Evolutionary conservation across 352 stramenopile species (phyloP).

Genomic region (Pythium sukuiense): DNA sequence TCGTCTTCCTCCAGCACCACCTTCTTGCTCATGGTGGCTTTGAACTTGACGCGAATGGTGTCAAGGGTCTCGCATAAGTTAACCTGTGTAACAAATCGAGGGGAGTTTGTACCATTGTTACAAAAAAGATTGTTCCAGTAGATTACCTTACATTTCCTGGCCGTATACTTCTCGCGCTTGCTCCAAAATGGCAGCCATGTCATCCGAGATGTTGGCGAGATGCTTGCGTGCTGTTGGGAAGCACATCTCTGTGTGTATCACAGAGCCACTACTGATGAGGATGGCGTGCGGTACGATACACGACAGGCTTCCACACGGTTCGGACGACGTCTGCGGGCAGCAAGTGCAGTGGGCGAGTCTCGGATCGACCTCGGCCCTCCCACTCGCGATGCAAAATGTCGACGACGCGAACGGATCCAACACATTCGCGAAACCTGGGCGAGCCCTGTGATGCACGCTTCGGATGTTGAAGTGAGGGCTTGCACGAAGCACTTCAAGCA

Average conservation of each 20-base stretch:
- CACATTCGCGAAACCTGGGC: conserved; percentile 23
- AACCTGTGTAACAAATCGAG: conserved; percentile 1
- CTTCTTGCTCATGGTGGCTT: conserved; percentile 34
- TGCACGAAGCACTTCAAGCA: conserved; percentile 45
- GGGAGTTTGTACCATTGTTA: conserved; percentile 7
- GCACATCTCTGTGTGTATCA: conserved; percentile 15
- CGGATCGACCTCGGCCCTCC: conserved; percentile 23
- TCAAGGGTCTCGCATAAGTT: conserved; percentile 17
- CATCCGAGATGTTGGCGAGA: conserved; percentile 31
- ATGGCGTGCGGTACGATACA: conserved; percentile 61
- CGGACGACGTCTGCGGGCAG: conserved; percentile 24
- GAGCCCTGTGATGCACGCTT: conserved; percentile 33
- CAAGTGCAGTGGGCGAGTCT: conserved; percentile 48
- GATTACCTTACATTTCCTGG: conserved; percentile 19
- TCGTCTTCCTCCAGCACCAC: conserved; percentile 80
- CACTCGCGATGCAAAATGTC: background rate
- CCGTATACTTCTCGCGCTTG: conserved; percentile 41
- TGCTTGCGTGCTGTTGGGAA: conserved; percentile 16
- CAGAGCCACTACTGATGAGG: conserved; percentile 35
- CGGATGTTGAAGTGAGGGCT: conserved; percentile 41
- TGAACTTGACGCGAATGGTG: background rate
- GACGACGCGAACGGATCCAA: conserved; percentile 20
- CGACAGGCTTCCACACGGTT: conserved; percentile 51
- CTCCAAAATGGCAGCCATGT: conserved; percentile 41
- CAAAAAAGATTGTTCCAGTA: conserved; percentile 10